phyloP scores from a whole-genome alignment of 441 rosid genomes.

The Sinapis alba region DNA sequence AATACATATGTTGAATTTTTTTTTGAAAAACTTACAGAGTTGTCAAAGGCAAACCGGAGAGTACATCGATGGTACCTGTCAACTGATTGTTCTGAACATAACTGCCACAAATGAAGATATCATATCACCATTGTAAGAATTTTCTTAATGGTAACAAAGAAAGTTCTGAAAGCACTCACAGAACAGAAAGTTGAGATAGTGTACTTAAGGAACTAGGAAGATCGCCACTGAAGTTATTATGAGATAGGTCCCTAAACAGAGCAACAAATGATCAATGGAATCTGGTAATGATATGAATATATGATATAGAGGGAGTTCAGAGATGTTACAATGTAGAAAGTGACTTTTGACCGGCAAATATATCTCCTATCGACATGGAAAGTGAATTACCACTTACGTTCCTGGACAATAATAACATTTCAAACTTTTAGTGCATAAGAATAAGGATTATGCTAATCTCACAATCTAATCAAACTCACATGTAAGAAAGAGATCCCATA shows the following conservation, averaged over 20 bases:
- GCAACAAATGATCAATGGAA: slow-evolving; percentile 11
- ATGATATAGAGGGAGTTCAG: slow-evolving; percentile 9
- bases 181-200: slow-evolving; percentile 62
- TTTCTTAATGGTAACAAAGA: not conserved
- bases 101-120: slow-evolving; percentile 56
- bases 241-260: slow-evolving; percentile 79
- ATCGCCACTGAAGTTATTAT: slow-evolving; percentile 87
- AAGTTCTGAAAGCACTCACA: slow-evolving; percentile 61
- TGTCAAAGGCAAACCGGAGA: slow-evolving; percentile 63
- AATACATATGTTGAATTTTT: no score
- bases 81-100: slow-evolving; percentile 88
- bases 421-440: slow-evolving; percentile 12
- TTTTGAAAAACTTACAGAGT: slow-evolving; percentile 90
- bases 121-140: not conserved
- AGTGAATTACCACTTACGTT: slow-evolving; percentile 87
- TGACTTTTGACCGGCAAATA: slow-evolving; percentile 57
- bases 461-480: slow-evolving; percentile 59
- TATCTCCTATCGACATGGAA: slow-evolving; percentile 68
- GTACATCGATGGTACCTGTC: slow-evolving; percentile 76
- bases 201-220: slow-evolving; percentile 82
- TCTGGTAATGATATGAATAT: not conserved
- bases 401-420: slow-evolving; percentile 49
- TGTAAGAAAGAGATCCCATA: slow-evolving; percentile 69
- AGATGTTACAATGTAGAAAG: slow-evolving; percentile 72
- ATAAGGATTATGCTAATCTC: slow-evolving; percentile 8